Evolutionary conservation across 2,329 filamentous ascomycete genomes (phyloP), one percentile per base, ranked within the genome.

Genomic region (Verticillium nonalfalfae): DNA sequence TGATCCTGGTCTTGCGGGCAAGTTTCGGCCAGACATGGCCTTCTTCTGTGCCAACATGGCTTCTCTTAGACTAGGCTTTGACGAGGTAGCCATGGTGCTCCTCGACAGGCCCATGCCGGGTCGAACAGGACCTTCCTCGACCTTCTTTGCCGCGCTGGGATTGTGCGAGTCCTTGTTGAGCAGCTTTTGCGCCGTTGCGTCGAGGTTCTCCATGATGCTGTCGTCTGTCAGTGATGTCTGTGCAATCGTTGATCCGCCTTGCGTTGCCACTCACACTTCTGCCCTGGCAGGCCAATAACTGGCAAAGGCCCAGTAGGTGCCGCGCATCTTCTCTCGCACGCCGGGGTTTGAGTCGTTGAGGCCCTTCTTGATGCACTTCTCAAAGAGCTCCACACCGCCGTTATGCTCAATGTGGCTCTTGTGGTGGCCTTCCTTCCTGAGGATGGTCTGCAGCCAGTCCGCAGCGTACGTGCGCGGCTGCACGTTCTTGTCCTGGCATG

Each of bases 401-500:
- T 85, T 85, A 70, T 96, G 91, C 72, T 98, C 94, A 63, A 98
- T 81, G 50, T 92, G 87, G 64, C 79, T 85, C 76, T 93, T 96
- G 75, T 97, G 91, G 65, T 85, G 82, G 1, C 85, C 78, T 71
- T 96, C 90, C 68, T 91, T 91, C 67, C 83, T 88, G 45, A 99
- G 77, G 21, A 98, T 75, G 1, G 89, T 96, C 74, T 88, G 90
- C 35, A 98, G 77, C 95, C 95, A 99, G 7, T 84, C 88, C 2
- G 90, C 82, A 1, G 88, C 89, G 73, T 89, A 96, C 1, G 85
- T 85, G 64, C 95, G 87, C 15, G 93, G 89, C 70, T 95, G 90
- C 2, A 93, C 89, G 70, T 97, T 98, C 79, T 97, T 98, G 78
- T 99, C 94, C 72, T 96, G 90, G 64, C 85, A 90, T 31, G 94